Conservation (phyloP, 179 eudicot genomes). For the Carnegiea gigantea region DNA sequence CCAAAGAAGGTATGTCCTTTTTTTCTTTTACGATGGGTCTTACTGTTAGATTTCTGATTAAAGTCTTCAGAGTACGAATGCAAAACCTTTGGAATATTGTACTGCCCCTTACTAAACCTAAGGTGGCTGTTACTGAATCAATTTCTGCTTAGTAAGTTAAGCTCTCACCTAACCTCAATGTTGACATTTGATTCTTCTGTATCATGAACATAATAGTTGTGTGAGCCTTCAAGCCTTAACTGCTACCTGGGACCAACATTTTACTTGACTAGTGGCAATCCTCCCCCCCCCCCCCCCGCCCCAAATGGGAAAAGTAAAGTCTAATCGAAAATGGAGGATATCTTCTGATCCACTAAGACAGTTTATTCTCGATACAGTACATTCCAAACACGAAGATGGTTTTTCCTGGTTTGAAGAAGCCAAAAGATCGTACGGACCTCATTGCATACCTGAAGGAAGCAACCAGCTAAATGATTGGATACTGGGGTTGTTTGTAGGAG, state of each 20-base stretch:
- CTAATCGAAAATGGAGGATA: background rate
- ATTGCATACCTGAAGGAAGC: slow-evolving; percentile 69
- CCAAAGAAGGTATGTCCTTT: slow-evolving; percentile 70
- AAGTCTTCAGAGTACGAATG: background rate
- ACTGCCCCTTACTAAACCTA: background rate
- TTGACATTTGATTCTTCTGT: background rate
- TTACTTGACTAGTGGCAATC: background rate
- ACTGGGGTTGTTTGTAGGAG: slow-evolving; percentile 13
- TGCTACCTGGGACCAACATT: background rate
- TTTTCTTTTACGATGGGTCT: background rate
- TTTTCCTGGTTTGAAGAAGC: slow-evolving; percentile 88
- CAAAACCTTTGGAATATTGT: background rate
- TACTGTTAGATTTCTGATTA: background rate
- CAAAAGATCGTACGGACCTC: slow-evolving; percentile 81
- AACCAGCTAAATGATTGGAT: background rate
- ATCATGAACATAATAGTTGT: background rate
- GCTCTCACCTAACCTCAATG: background rate
- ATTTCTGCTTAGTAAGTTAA: no score
- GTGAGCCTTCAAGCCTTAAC: background rate
- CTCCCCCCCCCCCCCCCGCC: background rate
- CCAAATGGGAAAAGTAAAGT: background rate
- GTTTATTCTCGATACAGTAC: slow-evolving; percentile 48
- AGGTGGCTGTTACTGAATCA: background rate
- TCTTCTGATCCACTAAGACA: no score
- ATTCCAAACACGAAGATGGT: slow-evolving; percentile 92